Base-by-base conservation (phyloP, 2,329 filamentous ascomycete genomes). In the Claviceps capensis region DNA sequence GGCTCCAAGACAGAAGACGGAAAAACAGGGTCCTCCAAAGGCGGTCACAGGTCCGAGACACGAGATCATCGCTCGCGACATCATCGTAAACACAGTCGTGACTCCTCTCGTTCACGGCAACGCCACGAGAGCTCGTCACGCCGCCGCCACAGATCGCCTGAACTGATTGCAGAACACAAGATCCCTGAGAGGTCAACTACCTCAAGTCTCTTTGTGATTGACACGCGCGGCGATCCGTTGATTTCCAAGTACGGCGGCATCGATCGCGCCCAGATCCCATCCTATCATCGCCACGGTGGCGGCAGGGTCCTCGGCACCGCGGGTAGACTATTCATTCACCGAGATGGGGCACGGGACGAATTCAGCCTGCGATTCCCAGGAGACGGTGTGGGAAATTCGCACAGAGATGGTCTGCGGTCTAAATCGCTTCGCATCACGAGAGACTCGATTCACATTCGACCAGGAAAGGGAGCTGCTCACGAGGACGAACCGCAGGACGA, bases 211-310 rank as follows among this genome's bases (percentile, higher is more conserved):
- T 90, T 79, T 63, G 60, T 79, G 45, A 61, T 86, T 49, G 91
- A 97, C 66, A 79, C 72, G 43, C 82, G 81, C 61, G 90, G 91
- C 0, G 91, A 97, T 60, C 71, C 76, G 4, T 76, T 88, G 47
- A 88, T 93, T 57, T 66, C 85, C 45, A 76, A 77, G 26, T 96
- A 90, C 63, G 87, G 79, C 14, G 48, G 53, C 30, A 75, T 86
- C 41, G 82, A 95, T 63, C 79, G 79, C 38, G 86, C 85, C 57
- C 78, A 76, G 51, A 69, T 94, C 11, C 88, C 89, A 0, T 60
- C 68, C 2, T 96, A 94, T 62, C 75, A 76, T 55, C 82, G 88
- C 5, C 70, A 71, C 55, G 86, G 88, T 14, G 71, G 72, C 52
- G 88, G 88, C 2, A 75, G 74, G 53, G 71, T 96, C 1, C 65